These are phyloP conservation scores for Aspergillaceae sp. DNA, from an alignment of 2,329 filamentous ascomycete genomes.

Conservation along the genomic window DNA sequence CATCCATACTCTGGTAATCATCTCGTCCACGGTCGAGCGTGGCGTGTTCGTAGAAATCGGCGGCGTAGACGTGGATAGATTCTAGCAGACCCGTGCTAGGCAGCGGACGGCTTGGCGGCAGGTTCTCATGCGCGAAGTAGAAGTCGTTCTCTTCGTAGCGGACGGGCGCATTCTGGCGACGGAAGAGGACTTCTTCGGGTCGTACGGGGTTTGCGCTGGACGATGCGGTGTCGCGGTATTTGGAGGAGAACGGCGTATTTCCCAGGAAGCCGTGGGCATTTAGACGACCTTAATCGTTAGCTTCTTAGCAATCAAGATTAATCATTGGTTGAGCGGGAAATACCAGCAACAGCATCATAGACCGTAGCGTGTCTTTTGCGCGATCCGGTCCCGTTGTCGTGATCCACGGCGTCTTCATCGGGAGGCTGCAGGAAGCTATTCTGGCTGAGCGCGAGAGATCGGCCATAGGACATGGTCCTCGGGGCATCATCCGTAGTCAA, in stretches of 20 bases:
- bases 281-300: constrained; percentile 36
- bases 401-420: constrained; percentile 4
- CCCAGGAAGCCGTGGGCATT: constrained; percentile 29
- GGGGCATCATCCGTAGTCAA: constrained; percentile 7
- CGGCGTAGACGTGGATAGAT: constrained; percentile 48
- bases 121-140: constrained; percentile 45
- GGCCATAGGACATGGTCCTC: constrained; percentile 15
- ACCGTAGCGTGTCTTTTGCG: constrained; percentile 35
- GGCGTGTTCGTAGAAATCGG: constrained; percentile 45
- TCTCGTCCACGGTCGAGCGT: constrained; percentile 24
- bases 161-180: constrained; percentile 41
- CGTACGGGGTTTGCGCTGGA: constrained; percentile 34
- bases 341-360: constrained; percentile 53
- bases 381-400: constrained; percentile 7
- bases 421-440: constrained; percentile 11
- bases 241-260: constrained; percentile 14
- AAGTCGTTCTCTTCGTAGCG: constrained; percentile 47
- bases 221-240: constrained; percentile 26
- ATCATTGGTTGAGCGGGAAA: background rate
- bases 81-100: constrained; percentile 51
- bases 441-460: constrained; percentile 14
- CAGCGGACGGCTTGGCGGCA: constrained; percentile 34
- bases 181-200: constrained; percentile 53
- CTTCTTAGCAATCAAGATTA: background rate
- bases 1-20: constrained; percentile 50